Evolutionary conservation across 2,329 filamentous ascomycete genomes (phyloP), one percentile per base, ranked within the genome.

Genomic region (Sordariomycetes sp.): DNA sequence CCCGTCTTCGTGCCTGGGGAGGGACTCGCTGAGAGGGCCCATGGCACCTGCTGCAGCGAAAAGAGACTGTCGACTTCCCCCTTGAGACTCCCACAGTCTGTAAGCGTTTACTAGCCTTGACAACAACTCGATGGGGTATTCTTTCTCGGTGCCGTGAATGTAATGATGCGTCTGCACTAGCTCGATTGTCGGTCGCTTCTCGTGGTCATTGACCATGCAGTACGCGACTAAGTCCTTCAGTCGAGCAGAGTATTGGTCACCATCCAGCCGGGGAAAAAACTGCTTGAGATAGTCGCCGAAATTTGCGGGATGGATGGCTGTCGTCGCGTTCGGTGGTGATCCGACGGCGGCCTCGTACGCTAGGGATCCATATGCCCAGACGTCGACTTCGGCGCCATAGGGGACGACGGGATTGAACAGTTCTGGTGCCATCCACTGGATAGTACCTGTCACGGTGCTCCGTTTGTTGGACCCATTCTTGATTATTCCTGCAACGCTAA

Each of bases 381-480:
- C 90, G 63, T 94, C 89, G 51, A 87, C 82, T 64, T 86, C 84
- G 15, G 82, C 85, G 59, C 85, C 85, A 65, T 87, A 87, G 10
- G 79, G 75, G 4, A 55, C 57, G 3, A 79, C 74, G 42, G 79
- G 75, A 58, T 85, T 81, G 62, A 87, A 85, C 13, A 92, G 76
- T 64, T 94, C 89, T 0, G 86, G 87, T 0, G 89, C 87, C 88
- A 94, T 91, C 86, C 88, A 94, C 68, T 91, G 84, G 2, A 86
- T 85, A 0, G 89, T 94, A 24, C 89, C 89, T 58, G 92, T 87
- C 54, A 92, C 85, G 1, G 89, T 92, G 3, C 85, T 85, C 56
- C 88, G 77, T 70, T 94, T 94, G 64, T 87, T 84, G 57, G 84
- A 78, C 62, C 87, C 85, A 50, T 78, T 85, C 66, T 91, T 87